Percentiles rank a stretch among this genome's conserved stretches.
These are phyloP conservation scores for Alternaria sp. DNA, from an alignment of 2,329 filamentous ascomycete species.

Conservation along the genomic window DNA sequence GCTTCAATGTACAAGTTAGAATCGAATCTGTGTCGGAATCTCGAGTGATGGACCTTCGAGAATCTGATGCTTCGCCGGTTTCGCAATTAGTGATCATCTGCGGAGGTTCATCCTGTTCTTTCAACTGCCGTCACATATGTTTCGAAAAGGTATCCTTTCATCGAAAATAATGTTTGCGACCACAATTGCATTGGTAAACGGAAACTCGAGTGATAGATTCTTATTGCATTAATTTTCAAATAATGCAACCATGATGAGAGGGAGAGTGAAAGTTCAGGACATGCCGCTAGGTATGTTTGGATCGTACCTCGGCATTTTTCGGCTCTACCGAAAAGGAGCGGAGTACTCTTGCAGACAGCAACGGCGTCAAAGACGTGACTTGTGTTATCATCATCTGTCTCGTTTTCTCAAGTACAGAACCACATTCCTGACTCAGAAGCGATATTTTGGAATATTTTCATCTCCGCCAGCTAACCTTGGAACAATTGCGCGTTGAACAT, in stretches of 20 bases:
- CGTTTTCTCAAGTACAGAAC: neutral
- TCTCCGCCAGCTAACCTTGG: neutral
- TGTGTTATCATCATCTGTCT: neutral
- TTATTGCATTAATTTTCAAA: neutral
- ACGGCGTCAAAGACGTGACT: neutral
- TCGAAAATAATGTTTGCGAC: neutral
- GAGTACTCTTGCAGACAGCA: slow-evolving; percentile 6
- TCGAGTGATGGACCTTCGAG: neutral
- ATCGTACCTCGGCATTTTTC: slow-evolving; percentile 37
- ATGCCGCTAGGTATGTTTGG: slow-evolving; percentile 10
- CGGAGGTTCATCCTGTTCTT: neutral
- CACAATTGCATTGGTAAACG: neutral
- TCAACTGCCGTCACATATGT: neutral
- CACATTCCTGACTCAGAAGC: neutral
- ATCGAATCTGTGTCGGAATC: neutral
- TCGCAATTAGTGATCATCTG: neutral
- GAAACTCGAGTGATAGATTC: slow-evolving; percentile 5
- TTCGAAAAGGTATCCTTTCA: neutral
- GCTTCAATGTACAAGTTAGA: neutral
- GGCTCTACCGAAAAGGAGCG: slow-evolving; percentile 21
- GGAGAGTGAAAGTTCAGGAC: slow-evolving; percentile 26
- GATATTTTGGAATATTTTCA: neutral
- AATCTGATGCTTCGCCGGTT: neutral
- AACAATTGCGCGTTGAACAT: neutral
- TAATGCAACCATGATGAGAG: neutral